Conservation (phyloP, 768 basidiomycete species). For the Symmetrospora coprosmae region DNA sequence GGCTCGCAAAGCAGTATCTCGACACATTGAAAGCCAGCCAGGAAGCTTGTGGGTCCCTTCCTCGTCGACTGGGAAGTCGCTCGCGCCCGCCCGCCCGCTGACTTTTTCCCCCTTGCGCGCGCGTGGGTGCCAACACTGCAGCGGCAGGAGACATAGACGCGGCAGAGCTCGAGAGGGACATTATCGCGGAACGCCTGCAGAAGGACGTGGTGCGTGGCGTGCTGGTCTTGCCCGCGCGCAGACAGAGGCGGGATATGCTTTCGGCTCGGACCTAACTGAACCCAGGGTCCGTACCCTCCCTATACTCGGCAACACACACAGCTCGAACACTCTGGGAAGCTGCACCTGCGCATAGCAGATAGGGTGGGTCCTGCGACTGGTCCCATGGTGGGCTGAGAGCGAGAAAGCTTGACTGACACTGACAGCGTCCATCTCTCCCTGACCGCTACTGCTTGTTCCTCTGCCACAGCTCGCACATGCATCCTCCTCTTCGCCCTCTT, state of each 20-base stretch:
- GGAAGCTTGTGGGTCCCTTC: slow-evolving; percentile 44
- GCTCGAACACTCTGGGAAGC: slow-evolving; percentile 71
- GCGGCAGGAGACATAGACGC: slow-evolving; percentile 80
- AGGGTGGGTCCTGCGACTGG: slow-evolving; percentile 16
- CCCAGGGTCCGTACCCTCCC: too few relatives aligned
- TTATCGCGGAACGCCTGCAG: slow-evolving; percentile 76
- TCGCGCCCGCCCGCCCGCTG: too few relatives aligned
- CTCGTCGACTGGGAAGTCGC: background rate
- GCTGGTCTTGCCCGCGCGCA: background rate
- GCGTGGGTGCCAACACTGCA: slow-evolving; percentile 38
- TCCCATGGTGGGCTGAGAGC: too few relatives aligned
- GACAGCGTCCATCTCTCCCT: too few relatives aligned
- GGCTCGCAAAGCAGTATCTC: slow-evolving; percentile 80
- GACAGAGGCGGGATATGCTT: background rate
- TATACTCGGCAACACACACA: too few relatives aligned
- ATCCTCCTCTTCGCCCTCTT: slow-evolving; percentile 42
- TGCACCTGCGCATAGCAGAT: slow-evolving; percentile 67
- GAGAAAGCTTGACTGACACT: too few relatives aligned
- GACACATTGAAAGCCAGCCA: slow-evolving; percentile 65
- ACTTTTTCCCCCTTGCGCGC: background rate
- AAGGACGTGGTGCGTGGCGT: slow-evolving; percentile 56
- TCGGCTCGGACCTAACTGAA: background rate
- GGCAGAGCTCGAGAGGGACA: slow-evolving; percentile 82
- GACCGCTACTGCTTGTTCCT: background rate
- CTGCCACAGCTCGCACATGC: slow-evolving; percentile 27